Evolutionary conservation across 768 basidiomycete species (phyloP), one percentile per base, ranked within the genome.

Genomic region (Lentinula raphanica): DNA sequence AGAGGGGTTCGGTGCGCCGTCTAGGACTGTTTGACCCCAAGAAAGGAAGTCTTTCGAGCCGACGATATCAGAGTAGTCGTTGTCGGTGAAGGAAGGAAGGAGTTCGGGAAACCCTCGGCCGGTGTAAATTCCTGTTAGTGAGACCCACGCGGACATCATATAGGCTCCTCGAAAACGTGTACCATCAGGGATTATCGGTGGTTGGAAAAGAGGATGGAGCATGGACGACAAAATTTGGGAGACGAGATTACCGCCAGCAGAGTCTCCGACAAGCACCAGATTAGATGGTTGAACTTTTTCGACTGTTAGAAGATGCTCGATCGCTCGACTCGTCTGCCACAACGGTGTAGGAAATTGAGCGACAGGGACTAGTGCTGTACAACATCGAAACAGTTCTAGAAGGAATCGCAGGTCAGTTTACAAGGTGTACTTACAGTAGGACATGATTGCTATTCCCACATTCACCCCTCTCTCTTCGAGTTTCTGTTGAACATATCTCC

Each of bases 71-170:
- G 35, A 64, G 29, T 60, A 44, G 42, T 63, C 63, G 56, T 73
- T 70, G 36, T 63, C 64, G 23, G 21, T 11, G 58, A 64, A 65
- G n/a, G 32, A 35, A 35, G 32, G 56, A 65, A 65, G 4, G 69
- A 72, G 23, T 54, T 21, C 5, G 36, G 49, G 9, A 31, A 21
- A 13, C 36, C 13, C 6, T 21, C 23, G 11, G 15, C 36, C 29
- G 15, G 5, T 11, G 1, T 4, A 19, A 21, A 32, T 19, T 6
- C 60, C 66, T 29, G 61, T 42, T 21, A 74, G 63, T 38, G 59
- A 62, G 5, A 62, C 49, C 64, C 63, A 68, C 2, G 65, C 61
- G 6, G 77, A 78, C 62, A 77, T 71, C 56, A 76, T 62, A 56
- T 68, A 72, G 1, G 65, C 67, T 3, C 72, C 71, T 31, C 68